Evolutionary conservation across 2,329 filamentous ascomycete genomes (phyloP), one percentile per base, ranked within the genome.

Genomic region (Cladosporium sp.): DNA sequence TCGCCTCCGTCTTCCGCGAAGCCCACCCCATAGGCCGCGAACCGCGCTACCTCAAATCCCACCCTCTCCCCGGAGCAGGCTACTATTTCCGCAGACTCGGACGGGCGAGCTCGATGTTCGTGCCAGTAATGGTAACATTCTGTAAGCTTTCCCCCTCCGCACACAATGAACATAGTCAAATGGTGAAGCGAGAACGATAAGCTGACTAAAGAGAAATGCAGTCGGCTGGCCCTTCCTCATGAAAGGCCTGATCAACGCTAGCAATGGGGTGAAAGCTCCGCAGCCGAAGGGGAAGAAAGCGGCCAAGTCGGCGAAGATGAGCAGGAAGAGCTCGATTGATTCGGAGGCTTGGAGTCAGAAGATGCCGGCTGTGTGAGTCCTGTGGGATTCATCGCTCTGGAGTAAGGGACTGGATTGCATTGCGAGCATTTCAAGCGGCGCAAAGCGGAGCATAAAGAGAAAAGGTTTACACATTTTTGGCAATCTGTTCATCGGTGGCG

Each of bases 1-100:
- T 57, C 45, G 45, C 55, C 55, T 42, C 39, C 28, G 48, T 51
- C 13, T 57, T 51, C 55, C 45, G 45, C 44, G 55, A 57, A 45
- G 45, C 55, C 9, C 55, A 57, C 39, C 55, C 55, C 24, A 45
- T 57, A 15, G 55, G 45, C 25, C 55, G 55, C 37, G 37, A 35
- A 17, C 55, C 55, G 17, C 19, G 9, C 1, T 57, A 57, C 19
- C 47, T 57, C 55, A 49, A 57, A 34, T 17, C 44, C 19, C 55
- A 57, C 28, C 25, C 44, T n/a, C 39, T 42, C 13, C 45, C 55
- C 19, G 55, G 45, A 8, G 28, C 47, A 6, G n/a, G 19, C 19
- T 51, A 51, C 37, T 57, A 57, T 28, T 35, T 50, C 36, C 17
- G 55, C 24, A 6, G 55, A 4, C 8, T 57, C 13, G 55, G 55